These are phyloP conservation scores for Podospora comata DNA, from an alignment of 495 filamentous ascomycete species.

Conservation along the genomic window DNA sequence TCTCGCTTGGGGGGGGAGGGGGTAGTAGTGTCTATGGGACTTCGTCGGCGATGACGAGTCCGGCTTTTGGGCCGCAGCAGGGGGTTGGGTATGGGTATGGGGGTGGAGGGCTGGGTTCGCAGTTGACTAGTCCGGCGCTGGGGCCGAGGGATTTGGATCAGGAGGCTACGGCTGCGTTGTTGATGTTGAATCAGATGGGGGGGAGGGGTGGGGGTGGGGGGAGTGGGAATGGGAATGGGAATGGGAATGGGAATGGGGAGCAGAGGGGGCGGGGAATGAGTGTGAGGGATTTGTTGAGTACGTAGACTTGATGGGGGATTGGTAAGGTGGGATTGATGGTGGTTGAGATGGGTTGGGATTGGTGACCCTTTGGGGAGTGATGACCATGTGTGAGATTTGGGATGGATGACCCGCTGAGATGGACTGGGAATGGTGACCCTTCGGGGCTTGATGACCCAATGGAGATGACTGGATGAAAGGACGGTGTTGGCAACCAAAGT, in stretches of 20 bases:
- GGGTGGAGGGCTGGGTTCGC: constrained; percentile 24
- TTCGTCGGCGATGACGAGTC: constrained; percentile 44
- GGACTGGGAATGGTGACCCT: neutral
- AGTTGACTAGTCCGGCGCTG: constrained; percentile 50
- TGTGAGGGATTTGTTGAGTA: constrained; percentile 73
- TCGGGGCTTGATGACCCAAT: neutral
- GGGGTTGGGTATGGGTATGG: constrained; percentile 18
- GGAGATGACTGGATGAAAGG: neutral
- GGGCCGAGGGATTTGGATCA: constrained; percentile 58
- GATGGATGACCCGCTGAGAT: neutral
- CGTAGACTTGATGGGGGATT: constrained; percentile 35
- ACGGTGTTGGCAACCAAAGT: neutral
- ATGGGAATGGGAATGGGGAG: constrained; percentile 39
- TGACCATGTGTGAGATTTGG: neutral
- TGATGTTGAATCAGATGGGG: constrained; percentile 72
- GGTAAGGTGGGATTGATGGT: neutral
- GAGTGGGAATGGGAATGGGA: constrained; percentile 49
- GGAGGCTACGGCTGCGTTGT: constrained; percentile 73
- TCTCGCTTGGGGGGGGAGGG: neutral
- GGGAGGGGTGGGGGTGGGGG: constrained; percentile 39
- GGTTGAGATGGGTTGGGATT: neutral
- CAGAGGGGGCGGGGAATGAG: constrained; percentile 60
- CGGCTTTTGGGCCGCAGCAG: constrained; percentile 44
- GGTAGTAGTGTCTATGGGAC: neutral
- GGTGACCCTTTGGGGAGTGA: neutral